Base-by-base conservation (phyloP, 2,329 filamentous ascomycete species). In the Fusarium veterinarium region DNA sequence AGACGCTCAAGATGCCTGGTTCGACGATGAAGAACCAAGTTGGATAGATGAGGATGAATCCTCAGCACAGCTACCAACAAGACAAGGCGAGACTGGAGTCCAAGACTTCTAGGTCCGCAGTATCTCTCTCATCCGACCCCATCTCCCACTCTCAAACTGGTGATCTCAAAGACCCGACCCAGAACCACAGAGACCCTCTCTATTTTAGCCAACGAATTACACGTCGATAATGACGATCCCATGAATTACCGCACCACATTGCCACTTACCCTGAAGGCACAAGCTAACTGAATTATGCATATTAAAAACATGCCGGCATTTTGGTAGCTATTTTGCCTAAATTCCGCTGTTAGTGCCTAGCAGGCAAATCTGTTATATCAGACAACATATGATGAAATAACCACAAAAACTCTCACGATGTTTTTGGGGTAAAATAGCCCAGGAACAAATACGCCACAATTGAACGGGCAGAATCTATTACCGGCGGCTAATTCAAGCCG, bases 1-100 rank as follows among this genome's bases (percentile, higher is more conserved):
- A n/a, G 90, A 92, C 58, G 84, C 84, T 19, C 87, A 95, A 80
- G 93, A 97, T 41, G 87, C 86, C 25, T 97, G 93, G 84, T 95
- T 97, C 78, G 93, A 95, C 28, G 90, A 91, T 10, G 92, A 97
- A 84, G 91, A 93, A 75, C 91, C 92, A 0, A 86, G 86, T 52
- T 94, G 91, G 88, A 84, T 88, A 35, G 84, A 84, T 42, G 86
- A 85, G 5, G 81, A 79, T 17, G 80, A 79, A 11, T 13, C 40
- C 6, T 37, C 35, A 23, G 58, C 44, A 25, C 77, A 58, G 28
- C 77, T 49, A 33, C 23, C 41, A 10, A 13, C 53, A 30, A 73
- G 83, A 46, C 69, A 77, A 41, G 91, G 91, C 6, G 90, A 94
- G 80, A 94, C 92, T 25, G 92, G 92, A 0, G 81, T 94, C 28